These are phyloP conservation scores for Salix purpurea DNA, from an alignment of 345 rosid species.

Conservation along the genomic window DNA sequence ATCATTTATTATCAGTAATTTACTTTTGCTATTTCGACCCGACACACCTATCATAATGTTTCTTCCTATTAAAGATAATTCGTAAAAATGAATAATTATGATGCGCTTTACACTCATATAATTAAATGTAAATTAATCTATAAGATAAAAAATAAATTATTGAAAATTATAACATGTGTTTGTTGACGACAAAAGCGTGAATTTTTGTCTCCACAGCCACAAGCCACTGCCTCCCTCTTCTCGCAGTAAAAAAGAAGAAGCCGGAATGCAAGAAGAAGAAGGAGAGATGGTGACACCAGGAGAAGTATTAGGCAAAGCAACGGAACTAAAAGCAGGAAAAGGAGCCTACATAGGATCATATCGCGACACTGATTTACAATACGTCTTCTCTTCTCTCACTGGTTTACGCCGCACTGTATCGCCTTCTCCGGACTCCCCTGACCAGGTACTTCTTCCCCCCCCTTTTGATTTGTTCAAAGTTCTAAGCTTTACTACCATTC, in stretches of 20 bases:
- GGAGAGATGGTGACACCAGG: conserved; percentile 72
- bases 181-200: too few species aligned
- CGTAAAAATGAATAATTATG: too few species aligned
- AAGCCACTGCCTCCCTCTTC: not conserved
- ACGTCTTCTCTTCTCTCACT: conserved; percentile 73
- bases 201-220: too few species aligned
- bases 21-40: too few species aligned
- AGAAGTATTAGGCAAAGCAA: conserved; percentile 58
- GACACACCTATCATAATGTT: too few species aligned
- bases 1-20: too few species aligned
- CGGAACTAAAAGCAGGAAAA: conserved; percentile 64
- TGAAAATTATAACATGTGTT: too few species aligned
- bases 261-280: conserved; percentile 26
- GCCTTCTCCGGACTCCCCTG: conserved; percentile 54
- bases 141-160: too few species aligned
- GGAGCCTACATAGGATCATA: conserved; percentile 64
- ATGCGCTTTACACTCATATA: too few species aligned
- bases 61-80: too few species aligned
- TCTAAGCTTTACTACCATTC: too few species aligned
- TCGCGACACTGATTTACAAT: conserved; percentile 34
- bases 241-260: not conserved
- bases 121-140: too few species aligned
- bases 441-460: conserved; percentile 46
- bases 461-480: not conserved
- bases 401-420: conserved; percentile 50